Conservation (phyloP, 805 yeast species). For the Hyphopichia homilentoma region DNA sequence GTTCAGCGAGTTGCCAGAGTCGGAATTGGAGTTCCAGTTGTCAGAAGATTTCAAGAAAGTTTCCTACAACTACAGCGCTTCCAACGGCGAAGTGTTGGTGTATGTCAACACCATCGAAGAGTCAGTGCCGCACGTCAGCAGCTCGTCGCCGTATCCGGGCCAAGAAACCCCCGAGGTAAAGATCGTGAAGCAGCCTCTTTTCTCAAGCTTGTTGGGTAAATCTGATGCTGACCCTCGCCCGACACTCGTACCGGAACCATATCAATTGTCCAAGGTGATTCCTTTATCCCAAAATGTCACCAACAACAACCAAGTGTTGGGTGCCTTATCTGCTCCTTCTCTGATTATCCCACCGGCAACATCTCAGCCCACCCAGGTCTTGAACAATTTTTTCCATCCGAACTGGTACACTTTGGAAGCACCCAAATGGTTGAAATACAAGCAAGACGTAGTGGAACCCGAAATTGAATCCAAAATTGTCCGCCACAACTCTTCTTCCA, state of each 20-base stretch:
- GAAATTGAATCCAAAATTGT: slow-evolving; percentile 24
- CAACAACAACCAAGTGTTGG: slow-evolving; percentile 21
- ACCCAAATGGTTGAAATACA: slow-evolving; percentile 41
- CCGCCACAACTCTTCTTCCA: slow-evolving; percentile 14
- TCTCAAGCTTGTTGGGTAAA: slow-evolving; percentile 66
- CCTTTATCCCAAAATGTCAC: slow-evolving; percentile 38
- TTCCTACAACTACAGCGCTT: slow-evolving; percentile 45
- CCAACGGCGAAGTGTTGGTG: slow-evolving; percentile 59
- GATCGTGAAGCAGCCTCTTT: slow-evolving; percentile 68
- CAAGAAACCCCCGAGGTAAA: slow-evolving; percentile 35
- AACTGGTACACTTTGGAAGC: slow-evolving; percentile 42
- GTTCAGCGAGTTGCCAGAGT: slow-evolving; percentile 10
- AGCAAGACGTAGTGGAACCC: slow-evolving; percentile 19
- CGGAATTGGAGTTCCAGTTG: slow-evolving; percentile 42
- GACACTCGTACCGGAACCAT: slow-evolving; percentile 62
- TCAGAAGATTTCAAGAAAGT: slow-evolving; percentile 60
- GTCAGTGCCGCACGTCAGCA: slow-evolving; percentile 14
- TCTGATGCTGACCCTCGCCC: slow-evolving; percentile 76
- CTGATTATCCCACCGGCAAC: slow-evolving; percentile 30
- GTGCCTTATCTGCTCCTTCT: slow-evolving; percentile 25
- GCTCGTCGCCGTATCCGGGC: slow-evolving; percentile 15
- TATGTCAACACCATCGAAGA: slow-evolving; percentile 30
- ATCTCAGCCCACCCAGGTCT: slow-evolving; percentile 28
- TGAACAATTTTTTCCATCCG: slow-evolving; percentile 41
- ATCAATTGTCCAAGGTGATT: slow-evolving; percentile 61